Evolutionary conservation across 106 monocot species (phyloP).

Genomic region (Dendrobium huoshanense): DNA sequence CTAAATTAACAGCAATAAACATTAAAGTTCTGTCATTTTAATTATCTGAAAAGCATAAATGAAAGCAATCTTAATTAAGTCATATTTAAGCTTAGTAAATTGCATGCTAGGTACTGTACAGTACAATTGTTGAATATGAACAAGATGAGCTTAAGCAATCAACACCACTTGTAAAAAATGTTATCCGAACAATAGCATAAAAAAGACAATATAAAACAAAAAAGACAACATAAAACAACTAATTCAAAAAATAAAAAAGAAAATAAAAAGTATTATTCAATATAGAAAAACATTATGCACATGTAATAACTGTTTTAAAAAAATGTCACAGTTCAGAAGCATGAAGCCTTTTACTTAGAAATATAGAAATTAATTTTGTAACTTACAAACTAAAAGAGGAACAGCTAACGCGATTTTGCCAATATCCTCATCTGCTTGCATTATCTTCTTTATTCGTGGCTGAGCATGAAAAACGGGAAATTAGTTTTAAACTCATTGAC

Average conservation of each 20-base stretch:
- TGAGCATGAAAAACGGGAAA: conserved; percentile 16
- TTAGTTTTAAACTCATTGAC: conserved; percentile 1
- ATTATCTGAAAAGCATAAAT: too few relatives aligned
- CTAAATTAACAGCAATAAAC: too few relatives aligned
- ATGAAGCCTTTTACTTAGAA: background rate
- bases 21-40: too few relatives aligned
- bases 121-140: background rate
- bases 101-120: background rate
- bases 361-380: background rate
- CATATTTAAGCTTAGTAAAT: background rate
- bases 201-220: too few relatives aligned
- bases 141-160: background rate
- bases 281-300: background rate
- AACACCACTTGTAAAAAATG: background rate
- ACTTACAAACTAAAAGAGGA: conserved; percentile 92
- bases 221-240: too few relatives aligned
- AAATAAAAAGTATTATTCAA: too few relatives aligned
- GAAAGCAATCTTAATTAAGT: background rate
- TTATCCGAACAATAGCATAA: background rate
- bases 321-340: background rate
- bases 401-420: conserved; percentile 90
- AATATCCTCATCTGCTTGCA: conserved; percentile 90
- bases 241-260: background rate
- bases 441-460: conserved; percentile 89
- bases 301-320: background rate